Evolutionary conservation across 495 filamentous ascomycete species (phyloP).

Genomic region (Daldinia concentrica): DNA sequence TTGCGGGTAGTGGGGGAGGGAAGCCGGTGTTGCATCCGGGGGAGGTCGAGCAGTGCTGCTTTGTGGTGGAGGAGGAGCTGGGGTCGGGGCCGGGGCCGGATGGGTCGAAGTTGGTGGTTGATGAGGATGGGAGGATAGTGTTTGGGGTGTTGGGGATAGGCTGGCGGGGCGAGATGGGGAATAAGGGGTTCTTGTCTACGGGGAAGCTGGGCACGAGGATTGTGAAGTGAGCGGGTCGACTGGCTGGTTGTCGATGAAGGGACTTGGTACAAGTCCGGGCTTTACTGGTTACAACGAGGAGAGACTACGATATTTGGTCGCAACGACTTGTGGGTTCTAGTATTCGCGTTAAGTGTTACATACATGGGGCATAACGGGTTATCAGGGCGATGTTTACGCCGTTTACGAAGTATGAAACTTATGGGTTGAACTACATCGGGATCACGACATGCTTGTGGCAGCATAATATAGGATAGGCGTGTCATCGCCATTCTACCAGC

Average conservation of each 20-base stretch:
- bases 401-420: neutral
- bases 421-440: neutral
- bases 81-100: conserved; percentile 54
- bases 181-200: conserved; percentile 85
- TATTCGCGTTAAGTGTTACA: neutral
- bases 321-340: neutral
- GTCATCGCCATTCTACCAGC: neutral
- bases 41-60: conserved; percentile 92
- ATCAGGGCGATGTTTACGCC: neutral
- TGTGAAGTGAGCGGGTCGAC: conserved; percentile 21
- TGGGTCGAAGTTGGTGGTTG: conserved; percentile 24
- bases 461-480: neutral
- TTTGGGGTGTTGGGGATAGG: conserved; percentile 86
- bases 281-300: neutral
- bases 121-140: conserved; percentile 68
- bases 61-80: conserved; percentile 80
- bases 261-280: neutral
- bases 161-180: conserved; percentile 91
- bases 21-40: conserved; percentile 79
- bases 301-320: neutral
- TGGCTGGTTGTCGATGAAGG: neutral
- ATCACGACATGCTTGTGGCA: neutral
- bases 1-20: conserved; percentile 48
- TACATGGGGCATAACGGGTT: neutral
- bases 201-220: conserved; percentile 74